phyloP scores from a whole-genome alignment of 345 rosid genomes.

The Rhizophora mangle region DNA sequence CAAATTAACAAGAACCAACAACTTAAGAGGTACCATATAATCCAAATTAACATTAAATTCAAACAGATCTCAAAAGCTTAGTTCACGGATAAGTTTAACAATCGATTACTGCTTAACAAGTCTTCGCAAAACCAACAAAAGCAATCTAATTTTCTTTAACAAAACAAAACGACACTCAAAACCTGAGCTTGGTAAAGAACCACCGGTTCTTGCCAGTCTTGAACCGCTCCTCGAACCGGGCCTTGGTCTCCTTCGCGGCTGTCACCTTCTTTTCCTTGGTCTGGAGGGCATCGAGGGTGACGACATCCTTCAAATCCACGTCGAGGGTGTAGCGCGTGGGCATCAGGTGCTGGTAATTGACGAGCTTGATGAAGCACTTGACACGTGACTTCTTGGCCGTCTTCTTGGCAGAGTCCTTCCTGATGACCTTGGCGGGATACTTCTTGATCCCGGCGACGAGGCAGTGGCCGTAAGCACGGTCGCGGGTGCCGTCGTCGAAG shows the following conservation, averaged over 20 bases:
- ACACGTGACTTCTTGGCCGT: conserved; percentile 14
- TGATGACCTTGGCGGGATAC: conserved; percentile 8
- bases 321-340: conserved; percentile 20
- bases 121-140: neutral
- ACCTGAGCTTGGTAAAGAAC: conserved; percentile 32
- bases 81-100: neutral
- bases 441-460: conserved; percentile 19
- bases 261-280: conserved; percentile 21
- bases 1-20: too few species aligned
- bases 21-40: too few species aligned
- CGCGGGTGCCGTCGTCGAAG: conserved; percentile 19
- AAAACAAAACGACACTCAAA: conserved; percentile 5
- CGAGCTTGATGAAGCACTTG: conserved; percentile 21
- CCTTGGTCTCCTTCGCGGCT: conserved; percentile 22
- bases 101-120: neutral
- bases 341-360: conserved; percentile 17
- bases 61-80: too few species aligned
- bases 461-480: conserved; percentile 14
- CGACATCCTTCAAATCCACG: conserved; percentile 21
- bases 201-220: conserved; percentile 30
- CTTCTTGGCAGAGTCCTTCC: conserved; percentile 8
- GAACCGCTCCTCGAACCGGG: conserved; percentile 25
- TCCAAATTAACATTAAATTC: too few species aligned
- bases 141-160: neutral
- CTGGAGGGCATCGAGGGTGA: conserved; percentile 10